A percentile compares a stretch with the other conserved stretches of the same genome.
phyloP scores from a whole-genome alignment of 495 filamentous ascomycete genomes.

The Penicilliopsis zonata region DNA sequence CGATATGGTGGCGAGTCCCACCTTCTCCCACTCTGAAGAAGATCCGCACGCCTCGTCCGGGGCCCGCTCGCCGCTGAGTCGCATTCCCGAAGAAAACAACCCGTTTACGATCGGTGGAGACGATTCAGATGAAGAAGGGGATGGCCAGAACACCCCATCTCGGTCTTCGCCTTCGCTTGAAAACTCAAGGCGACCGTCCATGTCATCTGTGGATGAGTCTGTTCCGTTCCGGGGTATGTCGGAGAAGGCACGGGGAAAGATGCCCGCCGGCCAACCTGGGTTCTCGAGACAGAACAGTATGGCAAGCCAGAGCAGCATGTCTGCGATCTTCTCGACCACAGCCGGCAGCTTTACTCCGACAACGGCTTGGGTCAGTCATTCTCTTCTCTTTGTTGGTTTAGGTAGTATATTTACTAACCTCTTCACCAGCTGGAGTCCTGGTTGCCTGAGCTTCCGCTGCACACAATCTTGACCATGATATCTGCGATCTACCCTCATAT shows the following conservation, averaged over 20 bases:
- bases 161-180: slow-evolving; percentile 60
- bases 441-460: slow-evolving; percentile 84
- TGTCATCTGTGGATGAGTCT: slow-evolving; percentile 64
- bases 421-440: slow-evolving; percentile 75
- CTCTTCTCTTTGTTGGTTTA: not conserved
- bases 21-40: slow-evolving; percentile 51
- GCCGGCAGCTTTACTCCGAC: slow-evolving; percentile 65
- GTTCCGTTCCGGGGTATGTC: slow-evolving; percentile 90
- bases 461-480: slow-evolving; percentile 77
- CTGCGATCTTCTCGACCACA: slow-evolving; percentile 36
- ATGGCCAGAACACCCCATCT: slow-evolving; percentile 52
- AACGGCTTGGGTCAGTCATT: slow-evolving; percentile 48
- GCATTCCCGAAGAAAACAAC: slow-evolving; percentile 69
- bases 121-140: slow-evolving; percentile 64
- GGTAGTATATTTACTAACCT: slow-evolving; percentile 4
- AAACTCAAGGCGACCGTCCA: slow-evolving; percentile 60
- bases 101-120: slow-evolving; percentile 88
- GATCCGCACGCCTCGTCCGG: slow-evolving; percentile 55
- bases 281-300: slow-evolving; percentile 92
- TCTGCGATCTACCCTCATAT: slow-evolving; percentile 38
- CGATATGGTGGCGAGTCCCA: slow-evolving; percentile 21
- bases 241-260: slow-evolving; percentile 93
- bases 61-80: slow-evolving; percentile 49
- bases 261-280: slow-evolving; percentile 70
- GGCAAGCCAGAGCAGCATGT: slow-evolving; percentile 63